Evolutionary conservation across 2,329 filamentous ascomycete genomes (phyloP).

Genomic region (Chaetothyriales sp.): DNA sequence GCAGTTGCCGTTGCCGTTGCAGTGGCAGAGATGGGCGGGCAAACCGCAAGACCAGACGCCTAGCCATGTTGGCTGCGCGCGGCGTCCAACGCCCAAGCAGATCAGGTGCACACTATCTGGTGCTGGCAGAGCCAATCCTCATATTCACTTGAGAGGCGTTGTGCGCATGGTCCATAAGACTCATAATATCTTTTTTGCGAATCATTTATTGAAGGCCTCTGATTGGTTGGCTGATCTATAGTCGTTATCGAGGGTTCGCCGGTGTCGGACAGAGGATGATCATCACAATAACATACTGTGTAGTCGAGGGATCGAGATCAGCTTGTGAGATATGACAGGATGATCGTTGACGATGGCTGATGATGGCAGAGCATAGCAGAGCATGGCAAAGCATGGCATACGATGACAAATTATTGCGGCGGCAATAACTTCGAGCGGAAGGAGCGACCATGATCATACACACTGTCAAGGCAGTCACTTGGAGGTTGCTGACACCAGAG

Average conservation of each 20-base stretch:
- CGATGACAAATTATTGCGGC: neutral
- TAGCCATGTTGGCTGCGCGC: neutral
- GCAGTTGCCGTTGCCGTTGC: no score
- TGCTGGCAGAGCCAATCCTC: no score
- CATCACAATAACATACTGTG: neutral
- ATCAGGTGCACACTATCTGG: neutral
- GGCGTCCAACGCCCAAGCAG: no score
- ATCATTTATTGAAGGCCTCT: neutral
- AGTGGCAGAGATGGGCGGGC: neutral
- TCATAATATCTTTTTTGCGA: no score
- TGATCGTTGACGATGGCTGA: no score
- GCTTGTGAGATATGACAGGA: no score
- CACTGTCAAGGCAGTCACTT: no score
- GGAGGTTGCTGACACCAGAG: neutral
- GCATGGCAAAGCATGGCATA: neutral
- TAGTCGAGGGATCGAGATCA: no score
- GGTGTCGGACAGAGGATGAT: neutral
- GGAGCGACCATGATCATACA: neutral
- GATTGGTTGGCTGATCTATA: neutral
- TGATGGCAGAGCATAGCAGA: no score
- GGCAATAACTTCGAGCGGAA: neutral
- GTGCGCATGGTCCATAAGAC: neutral
- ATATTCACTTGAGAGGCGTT: neutral
- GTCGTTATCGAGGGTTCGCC: neutral
- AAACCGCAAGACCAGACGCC: neutral